These are phyloP conservation scores for Obelidium mucronatum DNA, from an alignment of 192 early-diverging fungal species.

Conservation along the genomic window DNA sequence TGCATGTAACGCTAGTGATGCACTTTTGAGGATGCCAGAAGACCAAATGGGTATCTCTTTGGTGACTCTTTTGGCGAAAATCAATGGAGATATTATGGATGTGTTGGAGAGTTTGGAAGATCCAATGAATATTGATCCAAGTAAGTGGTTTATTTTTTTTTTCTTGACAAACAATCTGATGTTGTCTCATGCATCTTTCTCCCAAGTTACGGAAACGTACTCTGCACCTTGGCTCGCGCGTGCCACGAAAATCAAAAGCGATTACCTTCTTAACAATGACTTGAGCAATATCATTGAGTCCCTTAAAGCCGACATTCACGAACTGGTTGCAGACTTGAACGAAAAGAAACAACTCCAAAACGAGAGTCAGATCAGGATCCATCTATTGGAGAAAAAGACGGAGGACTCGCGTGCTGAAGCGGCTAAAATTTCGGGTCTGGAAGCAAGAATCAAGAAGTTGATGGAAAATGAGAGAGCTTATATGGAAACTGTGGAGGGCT, in stretches of 20 bases:
- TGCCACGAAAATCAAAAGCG: constrained; percentile 80
- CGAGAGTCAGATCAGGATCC: constrained; percentile 77
- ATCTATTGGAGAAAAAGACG: constrained; percentile 82
- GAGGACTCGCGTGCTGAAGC: constrained; percentile 46
- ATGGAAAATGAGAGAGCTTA: constrained; percentile 71
- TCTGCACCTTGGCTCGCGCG: constrained; percentile 79
- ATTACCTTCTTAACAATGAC: constrained; percentile 81
- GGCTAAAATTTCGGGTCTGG: constrained; percentile 66
- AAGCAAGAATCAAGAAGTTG: constrained; percentile 63
- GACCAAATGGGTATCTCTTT: constrained; percentile 67
- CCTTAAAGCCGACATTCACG: constrained; percentile 79
- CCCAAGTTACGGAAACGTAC: background rate
- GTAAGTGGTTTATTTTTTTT: constrained; percentile 36
- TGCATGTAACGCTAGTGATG: constrained; percentile 64
- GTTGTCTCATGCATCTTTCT: too few relatives aligned
- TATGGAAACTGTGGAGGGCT: constrained; percentile 72
- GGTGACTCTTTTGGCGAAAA: constrained; percentile 55
- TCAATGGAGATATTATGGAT: constrained; percentile 55
- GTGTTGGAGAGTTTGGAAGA: constrained; percentile 60
- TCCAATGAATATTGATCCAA: constrained; percentile 58
- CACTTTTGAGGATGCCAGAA: constrained; percentile 63
- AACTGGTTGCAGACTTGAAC: constrained; percentile 80
- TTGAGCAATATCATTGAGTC: constrained; percentile 78
- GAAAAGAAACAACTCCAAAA: constrained; percentile 83
- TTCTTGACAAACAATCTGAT: background rate